These are phyloP conservation scores for Odontarrhena argentea DNA, from an alignment of 345 rosid species.

Conservation along the genomic window DNA sequence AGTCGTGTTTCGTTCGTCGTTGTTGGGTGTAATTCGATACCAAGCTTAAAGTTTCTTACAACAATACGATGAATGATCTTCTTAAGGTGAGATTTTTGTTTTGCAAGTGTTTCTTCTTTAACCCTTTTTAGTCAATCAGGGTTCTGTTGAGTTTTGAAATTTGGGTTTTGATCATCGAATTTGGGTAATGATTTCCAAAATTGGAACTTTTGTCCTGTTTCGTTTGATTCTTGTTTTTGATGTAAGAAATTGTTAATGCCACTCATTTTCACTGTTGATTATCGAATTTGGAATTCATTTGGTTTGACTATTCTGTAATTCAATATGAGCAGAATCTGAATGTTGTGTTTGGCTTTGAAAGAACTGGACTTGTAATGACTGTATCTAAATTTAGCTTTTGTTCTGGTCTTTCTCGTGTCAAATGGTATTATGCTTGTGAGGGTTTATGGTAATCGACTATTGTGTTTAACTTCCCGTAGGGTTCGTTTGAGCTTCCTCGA, in stretches of 20 bases:
- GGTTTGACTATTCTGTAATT: conserved; percentile 22
- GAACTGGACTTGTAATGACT: neutral
- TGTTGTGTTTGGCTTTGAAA: neutral
- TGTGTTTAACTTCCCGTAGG: conserved; percentile 47
- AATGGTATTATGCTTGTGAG: neutral
- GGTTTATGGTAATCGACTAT: conserved; percentile 3
- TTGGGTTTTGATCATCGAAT: conserved; percentile 23
- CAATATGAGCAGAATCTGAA: conserved; percentile 28
- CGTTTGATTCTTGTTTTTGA: conserved; percentile 2
- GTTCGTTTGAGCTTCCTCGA: conserved; percentile 83
- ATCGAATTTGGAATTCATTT: conserved; percentile 5
- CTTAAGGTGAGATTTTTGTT: conserved; percentile 35
- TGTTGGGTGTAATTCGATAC: conserved; percentile 5
- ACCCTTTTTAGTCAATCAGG: neutral
- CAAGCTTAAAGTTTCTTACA: neutral
- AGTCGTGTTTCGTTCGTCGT: conserved; percentile 17
- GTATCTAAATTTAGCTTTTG: neutral
- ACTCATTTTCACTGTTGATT: neutral
- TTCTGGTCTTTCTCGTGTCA: neutral
- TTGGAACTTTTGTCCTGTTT: neutral
- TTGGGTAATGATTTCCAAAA: conserved; percentile 18
- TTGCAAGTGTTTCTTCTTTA: neutral
- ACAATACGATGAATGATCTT: conserved; percentile 42
- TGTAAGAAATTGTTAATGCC: neutral
- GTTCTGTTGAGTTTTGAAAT: conserved; percentile 20